Conservation (phyloP, 2,329 filamentous ascomycete genomes). For the Cladorrhinum sp. region DNA sequence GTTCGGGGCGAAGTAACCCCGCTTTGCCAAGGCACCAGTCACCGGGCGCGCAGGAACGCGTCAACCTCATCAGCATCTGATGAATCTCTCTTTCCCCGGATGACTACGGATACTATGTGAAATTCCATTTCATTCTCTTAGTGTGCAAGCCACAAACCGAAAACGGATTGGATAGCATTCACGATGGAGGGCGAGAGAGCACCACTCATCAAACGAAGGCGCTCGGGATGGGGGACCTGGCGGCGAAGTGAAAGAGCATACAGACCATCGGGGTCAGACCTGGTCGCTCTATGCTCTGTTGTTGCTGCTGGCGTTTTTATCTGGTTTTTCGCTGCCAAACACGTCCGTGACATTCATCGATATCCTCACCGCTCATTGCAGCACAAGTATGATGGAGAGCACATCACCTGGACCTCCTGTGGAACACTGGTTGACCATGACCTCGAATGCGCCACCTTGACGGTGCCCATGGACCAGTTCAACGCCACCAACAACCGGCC, state of each 20-base stretch:
- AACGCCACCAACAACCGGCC: conserved; percentile 28
- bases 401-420: conserved; percentile 39
- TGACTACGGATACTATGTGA: too few species aligned
- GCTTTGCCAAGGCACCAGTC: background rate
- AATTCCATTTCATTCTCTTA: background rate
- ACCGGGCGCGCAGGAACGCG: background rate
- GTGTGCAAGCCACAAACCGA: background rate
- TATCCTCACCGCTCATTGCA: background rate
- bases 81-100: background rate
- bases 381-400: conserved; percentile 30
- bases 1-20: background rate
- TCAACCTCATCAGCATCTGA: background rate
- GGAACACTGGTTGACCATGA: conserved; percentile 36
- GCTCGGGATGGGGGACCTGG: background rate
- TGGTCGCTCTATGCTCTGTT: background rate
- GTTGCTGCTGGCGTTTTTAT: background rate
- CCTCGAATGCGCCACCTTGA: conserved; percentile 43
- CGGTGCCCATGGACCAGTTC: conserved; percentile 49
- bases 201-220: background rate
- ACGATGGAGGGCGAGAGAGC: background rate
- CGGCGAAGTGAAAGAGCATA: background rate
- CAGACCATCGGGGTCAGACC: background rate
- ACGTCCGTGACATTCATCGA: background rate
- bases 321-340: background rate
- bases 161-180: too few species aligned